phyloP scores from a whole-genome alignment of 768 basidiomycete genomes.

The Austroboletus eburneus region DNA sequence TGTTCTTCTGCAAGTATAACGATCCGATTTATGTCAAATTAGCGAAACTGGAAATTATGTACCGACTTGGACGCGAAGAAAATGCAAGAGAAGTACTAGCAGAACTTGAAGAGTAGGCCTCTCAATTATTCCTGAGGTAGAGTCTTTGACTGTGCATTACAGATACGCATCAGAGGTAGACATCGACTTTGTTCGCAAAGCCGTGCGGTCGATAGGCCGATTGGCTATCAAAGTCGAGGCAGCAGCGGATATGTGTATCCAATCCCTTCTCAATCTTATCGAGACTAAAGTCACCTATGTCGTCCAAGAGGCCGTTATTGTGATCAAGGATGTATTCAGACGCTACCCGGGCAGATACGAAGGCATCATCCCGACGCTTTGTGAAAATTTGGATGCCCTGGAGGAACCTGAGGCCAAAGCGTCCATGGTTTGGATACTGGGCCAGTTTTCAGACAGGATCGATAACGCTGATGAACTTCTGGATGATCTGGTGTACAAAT shows the following conservation, averaged over 20 bases:
- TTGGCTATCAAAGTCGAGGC: constrained; percentile 95
- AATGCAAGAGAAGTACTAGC: constrained; percentile 91
- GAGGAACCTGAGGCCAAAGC: constrained; percentile 98
- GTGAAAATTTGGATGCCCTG: constrained; percentile 84
- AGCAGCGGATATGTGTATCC: constrained; percentile 87
- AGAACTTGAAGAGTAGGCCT: constrained; percentile 85
- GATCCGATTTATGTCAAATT: constrained; percentile 99
- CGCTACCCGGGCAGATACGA: constrained; percentile 97
- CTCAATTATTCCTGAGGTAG: not conserved
- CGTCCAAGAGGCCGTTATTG: constrained; percentile 95
- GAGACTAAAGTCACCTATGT: constrained; percentile 95
- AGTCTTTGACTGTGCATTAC: not conserved
- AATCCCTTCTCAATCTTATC: constrained; percentile 79
- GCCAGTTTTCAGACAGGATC: constrained; percentile 93
- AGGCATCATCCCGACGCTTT: constrained; percentile 89
- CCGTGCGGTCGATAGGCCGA: constrained; percentile 94
- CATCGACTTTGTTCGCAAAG: constrained; percentile 96
- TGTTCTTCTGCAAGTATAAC: constrained; percentile 99
- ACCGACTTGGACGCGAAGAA: constrained; percentile 90
- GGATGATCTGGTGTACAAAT: constrained; percentile 85
- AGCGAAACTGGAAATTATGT: constrained; percentile 98
- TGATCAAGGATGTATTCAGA: constrained; percentile 97
- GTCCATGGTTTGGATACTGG: constrained; percentile 97
- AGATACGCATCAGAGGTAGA: constrained; percentile 99
- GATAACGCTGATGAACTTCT: constrained; percentile 94